phyloP scores from a whole-genome alignment of 192 early-diverging fungal species.

The Coemansia umbellata region DNA sequence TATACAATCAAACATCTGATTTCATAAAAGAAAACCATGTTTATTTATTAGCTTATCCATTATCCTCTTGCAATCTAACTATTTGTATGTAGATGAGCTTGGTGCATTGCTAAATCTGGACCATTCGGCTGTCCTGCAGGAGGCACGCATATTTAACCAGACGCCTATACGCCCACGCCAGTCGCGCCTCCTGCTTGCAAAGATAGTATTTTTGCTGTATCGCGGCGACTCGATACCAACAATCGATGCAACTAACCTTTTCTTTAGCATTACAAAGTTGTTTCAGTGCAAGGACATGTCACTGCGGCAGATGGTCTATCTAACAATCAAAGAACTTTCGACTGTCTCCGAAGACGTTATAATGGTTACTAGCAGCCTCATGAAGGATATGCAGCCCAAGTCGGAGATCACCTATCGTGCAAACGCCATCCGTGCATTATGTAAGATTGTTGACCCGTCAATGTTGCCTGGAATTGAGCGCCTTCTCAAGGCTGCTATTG shows the following conservation, averaged over 20 bases:
- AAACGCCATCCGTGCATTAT: constrained; percentile 93
- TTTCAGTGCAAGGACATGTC: constrained; percentile 94
- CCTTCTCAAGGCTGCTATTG: constrained; percentile 93
- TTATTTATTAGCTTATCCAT: no score
- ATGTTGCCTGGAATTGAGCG: constrained; percentile 96
- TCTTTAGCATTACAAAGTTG: constrained; percentile 96
- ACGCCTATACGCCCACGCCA: constrained; percentile 93
- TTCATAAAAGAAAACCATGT: no score
- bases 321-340: constrained; percentile 95
- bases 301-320: constrained; percentile 94
- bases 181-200: constrained; percentile 87
- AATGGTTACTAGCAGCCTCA: constrained; percentile 93
- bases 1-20: no score
- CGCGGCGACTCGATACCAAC: constrained; percentile 84
- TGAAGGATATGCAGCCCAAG: constrained; percentile 95
- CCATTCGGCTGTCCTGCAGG: constrained; percentile 90
- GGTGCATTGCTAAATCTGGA: constrained; percentile 85
- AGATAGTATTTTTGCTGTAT: constrained; percentile 90
- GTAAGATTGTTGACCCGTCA: constrained; percentile 93
- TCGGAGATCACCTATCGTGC: constrained; percentile 89
- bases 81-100: constrained; percentile 68
- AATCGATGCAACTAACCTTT: constrained; percentile 96
- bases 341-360: constrained; percentile 93
- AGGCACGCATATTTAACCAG: constrained; percentile 95
- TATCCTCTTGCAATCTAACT: no score